Conservation (phyloP, 352 stramenopile genomes). For the Blastocystis sp. region DNA sequence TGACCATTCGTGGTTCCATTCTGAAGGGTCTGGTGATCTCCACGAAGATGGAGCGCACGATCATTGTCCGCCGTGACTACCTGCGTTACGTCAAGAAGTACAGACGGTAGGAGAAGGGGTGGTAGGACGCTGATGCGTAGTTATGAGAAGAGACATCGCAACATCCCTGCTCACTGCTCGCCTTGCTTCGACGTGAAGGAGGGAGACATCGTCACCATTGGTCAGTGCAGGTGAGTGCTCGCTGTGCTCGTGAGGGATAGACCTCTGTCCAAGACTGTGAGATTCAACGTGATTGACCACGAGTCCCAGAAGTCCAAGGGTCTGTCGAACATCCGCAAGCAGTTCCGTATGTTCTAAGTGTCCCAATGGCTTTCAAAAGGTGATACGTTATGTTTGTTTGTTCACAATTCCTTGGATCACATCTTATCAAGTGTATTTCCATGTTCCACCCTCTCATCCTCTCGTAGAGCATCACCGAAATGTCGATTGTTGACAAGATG, state of each 20-base stretch:
- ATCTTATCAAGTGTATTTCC: too few relatives aligned
- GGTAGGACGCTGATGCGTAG: constrained; percentile 55
- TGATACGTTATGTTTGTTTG: constrained; percentile 13
- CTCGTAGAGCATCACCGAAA: too few relatives aligned
- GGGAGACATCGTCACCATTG: constrained; percentile 95
- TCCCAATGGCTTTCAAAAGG: background rate
- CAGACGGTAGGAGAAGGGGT: constrained; percentile 64
- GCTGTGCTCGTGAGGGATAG: constrained; percentile 60
- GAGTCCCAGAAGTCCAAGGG: constrained; percentile 41
- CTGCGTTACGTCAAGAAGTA: constrained; percentile 98
- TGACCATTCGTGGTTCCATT: constrained; percentile 93
- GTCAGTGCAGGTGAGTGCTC: constrained; percentile 75
- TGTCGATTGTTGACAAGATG: background rate
- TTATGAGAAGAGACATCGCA: constrained; percentile 99
- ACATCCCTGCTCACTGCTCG: constrained; percentile 91
- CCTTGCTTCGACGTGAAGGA: constrained; percentile 91
- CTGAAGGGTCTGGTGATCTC: constrained; percentile 94
- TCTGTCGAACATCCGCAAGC: constrained; percentile 76
- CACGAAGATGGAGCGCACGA: constrained; percentile 98
- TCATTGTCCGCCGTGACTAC: constrained; percentile 97
- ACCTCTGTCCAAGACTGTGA: constrained; percentile 95
- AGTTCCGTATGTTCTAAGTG: constrained; percentile 92
- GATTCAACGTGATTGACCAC: constrained; percentile 46
- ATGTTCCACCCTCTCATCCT: too few relatives aligned
- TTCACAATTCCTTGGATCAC: background rate